Base-by-base conservation (phyloP, 768 basidiomycete genomes). In the Ephemerocybe angulata region DNA sequence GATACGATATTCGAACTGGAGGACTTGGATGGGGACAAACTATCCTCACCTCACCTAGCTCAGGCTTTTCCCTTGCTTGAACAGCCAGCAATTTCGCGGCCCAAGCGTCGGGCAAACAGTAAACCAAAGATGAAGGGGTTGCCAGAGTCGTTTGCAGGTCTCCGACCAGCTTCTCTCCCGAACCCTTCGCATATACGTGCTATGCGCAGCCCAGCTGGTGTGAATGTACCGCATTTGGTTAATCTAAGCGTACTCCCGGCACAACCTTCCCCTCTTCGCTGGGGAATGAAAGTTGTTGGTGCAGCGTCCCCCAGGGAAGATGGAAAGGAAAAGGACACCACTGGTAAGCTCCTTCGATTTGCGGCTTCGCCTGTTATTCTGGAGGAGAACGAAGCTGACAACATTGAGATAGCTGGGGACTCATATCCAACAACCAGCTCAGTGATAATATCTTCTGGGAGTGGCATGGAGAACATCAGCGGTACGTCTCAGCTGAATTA, bases 1-100 rank as follows among this genome's bases (percentile, higher is more conserved):
- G 87, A 83, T 52, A 75, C 84, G 72, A 80, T 91, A 35, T 91
- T 91, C 58, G 80, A 82, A 50, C 71, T 90, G 59, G 89, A 91
- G 49, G 82, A 83, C 41, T 67, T 86, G 58, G 87, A 86, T 30
- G 60, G 56, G 35, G 78, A 77, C 29, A 81, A 79, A 31, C 64
- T 65, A 11, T 71, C 62, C 37, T 61, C 73, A 38, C 61, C 68
- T 24, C 11, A 61, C 61, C 11, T 59, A 66, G n/a, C 70, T 69
- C 12, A 63, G 19, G 31, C 69, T 1, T 72, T 80, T 30, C 75
- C 73, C 21, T 65, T 79, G 46, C 58, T 78, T 19, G 79, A 81
- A 48, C 75, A 73, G 51, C 72, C 76, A 17, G 43, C 62, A 13
- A 62, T 65, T 42, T 60, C 65, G 44, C 70, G 70, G 19, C 67